A percentile compares a stretch with the other conserved stretches of the same genome.
Evolutionary conservation across 1,284 basidiomycete species (phyloP).

Genomic region (Rhodotorula sp.): DNA sequence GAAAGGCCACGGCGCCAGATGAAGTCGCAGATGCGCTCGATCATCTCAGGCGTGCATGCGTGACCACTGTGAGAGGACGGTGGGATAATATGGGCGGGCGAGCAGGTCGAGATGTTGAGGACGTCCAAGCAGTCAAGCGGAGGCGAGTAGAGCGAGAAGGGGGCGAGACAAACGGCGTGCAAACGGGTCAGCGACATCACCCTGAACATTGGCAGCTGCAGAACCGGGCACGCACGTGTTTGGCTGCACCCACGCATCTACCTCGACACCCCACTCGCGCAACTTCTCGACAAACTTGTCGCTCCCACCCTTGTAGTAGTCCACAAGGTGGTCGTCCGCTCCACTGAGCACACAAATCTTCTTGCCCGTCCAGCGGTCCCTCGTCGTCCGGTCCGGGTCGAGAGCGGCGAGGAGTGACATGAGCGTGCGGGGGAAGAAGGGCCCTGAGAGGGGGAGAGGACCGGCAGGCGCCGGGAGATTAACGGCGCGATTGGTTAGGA

Average conservation of each 20-base stretch:
- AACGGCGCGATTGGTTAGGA: constrained; percentile 62
- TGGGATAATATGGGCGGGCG: no score
- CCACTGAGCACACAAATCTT: constrained; percentile 67
- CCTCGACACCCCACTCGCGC: constrained; percentile 27
- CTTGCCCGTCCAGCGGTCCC: constrained; percentile 59
- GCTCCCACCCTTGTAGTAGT: constrained; percentile 46
- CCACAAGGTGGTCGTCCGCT: constrained; percentile 46
- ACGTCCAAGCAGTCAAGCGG: not conserved
- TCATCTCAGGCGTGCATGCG: constrained; percentile 50
- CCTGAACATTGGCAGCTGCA: no score
- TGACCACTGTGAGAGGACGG: constrained; percentile 45
- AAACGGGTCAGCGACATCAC: no score
- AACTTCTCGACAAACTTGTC: constrained; percentile 45
- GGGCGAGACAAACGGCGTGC: not conserved
- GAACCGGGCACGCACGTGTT: constrained; percentile 32
- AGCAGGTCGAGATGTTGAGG: not conserved
- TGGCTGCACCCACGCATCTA: constrained; percentile 49
- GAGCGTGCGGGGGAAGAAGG: constrained; percentile 61
- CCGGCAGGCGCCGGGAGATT: constrained; percentile 47
- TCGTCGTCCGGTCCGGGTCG: constrained; percentile 49
- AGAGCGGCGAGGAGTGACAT: constrained; percentile 53
- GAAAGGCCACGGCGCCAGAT: constrained; percentile 47
- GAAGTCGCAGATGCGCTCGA: constrained; percentile 48
- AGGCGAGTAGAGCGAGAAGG: no score
- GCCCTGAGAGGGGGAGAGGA: constrained; percentile 50